These are phyloP conservation scores for Sanguinoderma infundibulare DNA, from an alignment of 1,284 basidiomycete species.

Conservation along the genomic window DNA sequence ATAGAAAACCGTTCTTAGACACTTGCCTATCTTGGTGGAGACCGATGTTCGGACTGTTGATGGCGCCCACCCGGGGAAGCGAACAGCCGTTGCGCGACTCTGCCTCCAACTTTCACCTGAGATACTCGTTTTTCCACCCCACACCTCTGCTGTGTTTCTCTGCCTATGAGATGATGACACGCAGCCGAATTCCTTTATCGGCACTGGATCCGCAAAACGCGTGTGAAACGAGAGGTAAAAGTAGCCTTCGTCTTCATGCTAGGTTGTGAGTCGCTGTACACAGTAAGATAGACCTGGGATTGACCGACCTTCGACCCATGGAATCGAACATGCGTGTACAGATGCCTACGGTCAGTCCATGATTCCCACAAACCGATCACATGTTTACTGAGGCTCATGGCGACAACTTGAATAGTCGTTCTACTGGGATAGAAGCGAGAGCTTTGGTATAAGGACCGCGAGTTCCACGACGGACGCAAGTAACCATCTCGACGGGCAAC, in stretches of 20 bases:
- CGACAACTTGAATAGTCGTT: neutral
- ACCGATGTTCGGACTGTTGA: neutral
- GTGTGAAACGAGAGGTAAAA: no score
- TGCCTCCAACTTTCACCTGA: neutral
- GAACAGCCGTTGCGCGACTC: neutral
- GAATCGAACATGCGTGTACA: neutral
- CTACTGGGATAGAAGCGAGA: neutral
- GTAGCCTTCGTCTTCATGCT: no score
- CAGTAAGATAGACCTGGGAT: neutral
- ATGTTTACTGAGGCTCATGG: neutral
- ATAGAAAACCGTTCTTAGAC: neutral
- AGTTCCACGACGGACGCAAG: no score
- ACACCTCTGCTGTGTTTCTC: neutral
- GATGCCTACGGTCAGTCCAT: neutral
- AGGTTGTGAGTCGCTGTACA: neutral
- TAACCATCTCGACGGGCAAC: neutral
- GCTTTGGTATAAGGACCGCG: neutral
- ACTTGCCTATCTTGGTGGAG: conserved; percentile 1
- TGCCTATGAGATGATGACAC: no score
- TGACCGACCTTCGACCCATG: neutral
- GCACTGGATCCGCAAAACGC: neutral
- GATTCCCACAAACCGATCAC: neutral
- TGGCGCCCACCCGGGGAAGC: neutral
- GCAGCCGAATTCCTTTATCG: neutral
- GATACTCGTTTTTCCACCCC: neutral